Evolutionary conservation across 768 basidiomycete species (phyloP).

Genomic region (Tricholoma sp.): DNA sequence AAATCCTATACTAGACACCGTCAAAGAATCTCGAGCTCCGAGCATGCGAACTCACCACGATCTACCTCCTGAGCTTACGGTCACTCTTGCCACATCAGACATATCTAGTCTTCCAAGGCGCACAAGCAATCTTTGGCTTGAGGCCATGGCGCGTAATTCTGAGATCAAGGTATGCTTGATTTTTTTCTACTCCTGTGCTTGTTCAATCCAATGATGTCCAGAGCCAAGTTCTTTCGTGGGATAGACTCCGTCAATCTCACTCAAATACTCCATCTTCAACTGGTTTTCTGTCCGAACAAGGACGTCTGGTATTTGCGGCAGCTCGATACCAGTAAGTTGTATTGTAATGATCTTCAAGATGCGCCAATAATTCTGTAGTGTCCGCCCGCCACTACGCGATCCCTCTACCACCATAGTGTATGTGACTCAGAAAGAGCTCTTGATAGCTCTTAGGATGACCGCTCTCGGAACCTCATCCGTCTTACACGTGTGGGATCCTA

Average conservation of each 20-base stretch:
- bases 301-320: conserved; percentile 43
- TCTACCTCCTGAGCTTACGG: conserved; percentile 27
- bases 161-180: conserved; percentile 15
- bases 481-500: conserved; percentile 58
- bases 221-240: conserved; percentile 62
- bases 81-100: conserved; percentile 13
- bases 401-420: conserved; percentile 34
- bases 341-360: background rate
- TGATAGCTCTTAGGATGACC: conserved; percentile 48
- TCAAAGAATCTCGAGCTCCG: conserved; percentile 32
- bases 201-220: conserved; percentile 15
- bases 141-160: conserved; percentile 17
- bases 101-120: background rate
- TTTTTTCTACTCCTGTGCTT: background rate
- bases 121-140: conserved; percentile 13
- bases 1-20: conserved; percentile 66
- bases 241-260: conserved; percentile 38
- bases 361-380: conserved; percentile 28
- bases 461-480: conserved; percentile 66
- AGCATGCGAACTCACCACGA: conserved; percentile 7
- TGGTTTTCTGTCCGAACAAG: conserved; percentile 69
- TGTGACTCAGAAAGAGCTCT: conserved; percentile 42
- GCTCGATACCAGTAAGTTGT: conserved; percentile 55
- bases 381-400: conserved; percentile 41
- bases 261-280: conserved; percentile 29